A percentile compares a stretch with the other conserved stretches of the same genome.
Conservation (phyloP, 1,139 yeast species). For the Geotrichum siamense region DNA sequence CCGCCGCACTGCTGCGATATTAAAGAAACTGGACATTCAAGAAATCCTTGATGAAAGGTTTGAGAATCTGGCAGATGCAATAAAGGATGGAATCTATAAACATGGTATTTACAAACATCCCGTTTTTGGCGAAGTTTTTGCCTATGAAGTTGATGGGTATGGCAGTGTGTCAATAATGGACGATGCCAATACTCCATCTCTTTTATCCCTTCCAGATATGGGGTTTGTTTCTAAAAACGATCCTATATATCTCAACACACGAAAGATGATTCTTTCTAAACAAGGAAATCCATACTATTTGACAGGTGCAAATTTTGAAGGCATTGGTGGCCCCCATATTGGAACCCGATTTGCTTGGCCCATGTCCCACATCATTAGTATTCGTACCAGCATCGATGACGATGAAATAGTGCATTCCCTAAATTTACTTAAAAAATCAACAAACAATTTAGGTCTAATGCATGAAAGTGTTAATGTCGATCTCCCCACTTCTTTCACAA, state of each 20-base stretch:
- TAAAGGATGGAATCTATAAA: conserved; percentile 52
- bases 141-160: conserved; percentile 85
- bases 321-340: conserved; percentile 88
- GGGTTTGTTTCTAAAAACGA: conserved; percentile 53
- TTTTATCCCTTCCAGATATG: conserved; percentile 72
- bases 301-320: conserved; percentile 55
- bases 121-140: conserved; percentile 66
- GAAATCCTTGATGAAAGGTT: conserved; percentile 29
- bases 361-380: conserved; percentile 67
- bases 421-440: conserved; percentile 48
- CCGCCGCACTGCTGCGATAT: conserved; percentile 30
- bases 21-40: conserved; percentile 20
- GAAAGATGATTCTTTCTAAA: conserved; percentile 64
- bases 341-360: conserved; percentile 87
- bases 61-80: conserved; percentile 38
- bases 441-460: conserved; percentile 72
- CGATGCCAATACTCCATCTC: conserved; percentile 84
- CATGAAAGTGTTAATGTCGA: conserved; percentile 77
- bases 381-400: conserved; percentile 68
- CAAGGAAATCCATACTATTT: conserved; percentile 73
- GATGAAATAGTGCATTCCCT: conserved; percentile 52
- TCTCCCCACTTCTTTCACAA: conserved; percentile 41
- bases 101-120: conserved; percentile 65
- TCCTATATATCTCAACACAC: conserved; percentile 64
- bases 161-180: conserved; percentile 75